phyloP scores from a whole-genome alignment of 306 rosid species.

The Gastrolobium villosum region DNA sequence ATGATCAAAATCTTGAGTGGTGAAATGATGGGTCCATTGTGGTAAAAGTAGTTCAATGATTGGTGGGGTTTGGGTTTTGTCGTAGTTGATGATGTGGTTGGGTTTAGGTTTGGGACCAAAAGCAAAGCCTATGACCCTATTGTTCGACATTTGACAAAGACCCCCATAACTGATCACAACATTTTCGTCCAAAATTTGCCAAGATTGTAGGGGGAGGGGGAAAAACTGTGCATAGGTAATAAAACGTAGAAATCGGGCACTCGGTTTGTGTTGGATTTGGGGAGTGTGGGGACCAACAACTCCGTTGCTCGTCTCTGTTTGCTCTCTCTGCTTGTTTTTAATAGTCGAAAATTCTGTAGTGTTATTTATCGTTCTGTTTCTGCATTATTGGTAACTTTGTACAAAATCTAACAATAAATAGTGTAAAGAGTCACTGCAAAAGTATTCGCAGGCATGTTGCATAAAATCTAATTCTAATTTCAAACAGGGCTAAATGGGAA shows the following conservation, averaged over 20 bases:
- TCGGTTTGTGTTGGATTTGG: not conserved
- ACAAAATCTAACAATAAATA: not conserved
- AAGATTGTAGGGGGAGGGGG: not conserved
- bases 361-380: not conserved
- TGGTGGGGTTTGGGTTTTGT: constrained; percentile 49
- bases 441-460: not conserved
- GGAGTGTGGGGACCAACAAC: not conserved
- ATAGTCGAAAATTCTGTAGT: not conserved
- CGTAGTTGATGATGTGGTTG: constrained; percentile 10
- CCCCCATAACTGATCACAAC: constrained; percentile 22
- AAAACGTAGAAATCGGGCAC: not conserved
- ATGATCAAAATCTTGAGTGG: constrained; percentile 31
- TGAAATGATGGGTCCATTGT: constrained; percentile 43
- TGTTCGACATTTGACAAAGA: constrained; percentile 39
- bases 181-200: not conserved
- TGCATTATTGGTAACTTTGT: not conserved
- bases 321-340: no score
- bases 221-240: not conserved
- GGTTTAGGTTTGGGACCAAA: constrained; percentile 52
- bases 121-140: constrained; percentile 19
- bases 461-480: not conserved
- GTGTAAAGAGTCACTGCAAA: not conserved
- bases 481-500: no score
- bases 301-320: not conserved
- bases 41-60: constrained; percentile 55